A percentile compares a stretch with the other conserved stretches of the same genome.
phyloP scores from a whole-genome alignment of 139 green algal genomes.

The Diplosphaera chodatii region DNA sequence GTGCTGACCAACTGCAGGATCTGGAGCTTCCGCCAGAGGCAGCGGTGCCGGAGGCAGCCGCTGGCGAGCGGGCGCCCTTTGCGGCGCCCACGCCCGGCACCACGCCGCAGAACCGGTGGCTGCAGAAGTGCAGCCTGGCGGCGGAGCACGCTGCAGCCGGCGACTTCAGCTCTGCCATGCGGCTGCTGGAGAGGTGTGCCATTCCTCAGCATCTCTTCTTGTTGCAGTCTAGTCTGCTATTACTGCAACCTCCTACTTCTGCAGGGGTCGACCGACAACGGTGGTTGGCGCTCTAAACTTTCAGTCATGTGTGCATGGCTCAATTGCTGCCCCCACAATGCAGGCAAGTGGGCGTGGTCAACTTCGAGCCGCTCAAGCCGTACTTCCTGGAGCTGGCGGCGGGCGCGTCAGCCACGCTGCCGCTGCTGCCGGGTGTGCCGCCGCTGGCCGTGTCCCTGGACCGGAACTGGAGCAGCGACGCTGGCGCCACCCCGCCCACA shows the following conservation, averaged over 20 bases:
- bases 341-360: conserved; percentile 81
- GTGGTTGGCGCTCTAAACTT: too few species aligned
- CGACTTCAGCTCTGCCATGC: conserved; percentile 85
- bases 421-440: conserved; percentile 56
- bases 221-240: too few species aligned
- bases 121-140: conserved; percentile 66
- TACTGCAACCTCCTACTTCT: too few species aligned
- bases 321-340: too few species aligned
- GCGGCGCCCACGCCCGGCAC: conserved; percentile 69
- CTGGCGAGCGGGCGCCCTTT: conserved; percentile 50
- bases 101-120: conserved; percentile 72
- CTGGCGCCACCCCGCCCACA: conserved; percentile 41
- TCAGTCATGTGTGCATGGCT: too few species aligned
- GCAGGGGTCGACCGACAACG: too few species aligned
- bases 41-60: conserved; percentile 4
- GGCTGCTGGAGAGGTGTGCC: conserved; percentile 72
- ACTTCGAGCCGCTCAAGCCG: conserved; percentile 84
- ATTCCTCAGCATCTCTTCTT: too few species aligned
- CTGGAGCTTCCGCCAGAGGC: conserved; percentile 74
- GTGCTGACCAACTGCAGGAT: conserved; percentile 30
- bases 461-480: conserved; percentile 53
- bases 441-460: conserved; percentile 67
- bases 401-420: conserved; percentile 58
- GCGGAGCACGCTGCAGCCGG: conserved; percentile 83
- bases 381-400: conserved; percentile 79